Base-by-base conservation (phyloP, 192 early-diverging fungal species). In the Coemansia sp. region DNA sequence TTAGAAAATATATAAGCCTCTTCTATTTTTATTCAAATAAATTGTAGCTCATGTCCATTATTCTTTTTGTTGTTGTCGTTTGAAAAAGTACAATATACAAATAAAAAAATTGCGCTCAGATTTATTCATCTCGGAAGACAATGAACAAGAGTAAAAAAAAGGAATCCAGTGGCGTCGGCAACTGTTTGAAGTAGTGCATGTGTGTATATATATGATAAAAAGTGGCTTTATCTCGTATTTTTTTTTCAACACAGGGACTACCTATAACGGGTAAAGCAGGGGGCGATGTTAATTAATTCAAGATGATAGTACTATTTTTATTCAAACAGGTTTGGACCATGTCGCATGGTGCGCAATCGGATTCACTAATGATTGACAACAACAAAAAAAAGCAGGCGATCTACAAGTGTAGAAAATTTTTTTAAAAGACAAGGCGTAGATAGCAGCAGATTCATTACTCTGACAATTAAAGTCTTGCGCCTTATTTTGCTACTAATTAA, bases 331-430 rank as follows among this genome's bases (percentile, higher is more conserved):
- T 44, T 44, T 44, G 43, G 12, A 5, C 15, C 43, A 44, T 16
- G 47, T 49, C 47, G 47, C 47, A 49, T 49, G 47, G 40, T 65
- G 27, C 64, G 27, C 64, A 65, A 49, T 22, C 43, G 6, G 64
- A n/a, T 46, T 46, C 27, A 47, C 44, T 47, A 22, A 10, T 3
- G 64, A 47, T 47, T n/a, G 41, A 34, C 44, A 65, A 49, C 64
- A 55, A 49, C 64, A 49, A 65, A 27, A 55, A 55, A 55, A 55
- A 15, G 5, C 52, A 29, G 10, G 24, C 8, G 55, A 58, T 58
- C 12, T 31, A 58, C 55, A 58, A 33, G 31, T 34, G 55, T 33
- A 13, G 15, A 31, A 58, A 58, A 58, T 3, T 34, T 44, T 29
- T 39, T 36, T 22, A 18, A 64, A 64, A 64, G 27, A 16, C 15